Base-by-base conservation (phyloP, 805 yeast genomes). In the Teunomyces tritomae region DNA sequence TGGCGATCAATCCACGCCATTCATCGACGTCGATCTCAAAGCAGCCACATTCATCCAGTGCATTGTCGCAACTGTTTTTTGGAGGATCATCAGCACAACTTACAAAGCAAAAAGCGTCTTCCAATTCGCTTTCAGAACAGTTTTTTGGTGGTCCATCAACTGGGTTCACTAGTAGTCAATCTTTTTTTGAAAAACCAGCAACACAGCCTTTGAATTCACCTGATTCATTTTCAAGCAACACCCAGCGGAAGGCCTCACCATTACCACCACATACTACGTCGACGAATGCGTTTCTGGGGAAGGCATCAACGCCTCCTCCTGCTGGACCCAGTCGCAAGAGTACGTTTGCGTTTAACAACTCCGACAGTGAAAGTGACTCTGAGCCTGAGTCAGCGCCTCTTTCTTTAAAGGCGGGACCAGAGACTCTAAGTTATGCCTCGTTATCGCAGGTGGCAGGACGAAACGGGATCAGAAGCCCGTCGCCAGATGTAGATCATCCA, bases 361-460 rank as follows among this genome's bases (percentile, higher is more conserved):
- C 64, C 34, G 76, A 66, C 20, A 64, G 66, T 7, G 72, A 49
- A 8, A 39, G 46, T 8, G 52, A 48, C 10, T 45, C 45, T 9
- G 55, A 63, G 34, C 70, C 54, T 52, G 76, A 60, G 53, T 37
- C 28, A 39, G 50, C 28, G n/a, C 49, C 36, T 20, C 14, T 37
- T 6, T 37, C 40, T 3, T 20, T 37, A 26, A 24, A 28, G 26
- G 10, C 8, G 14, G 40, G 40, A 3, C 40, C 40, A 24, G 29
- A 16, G 26, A 58, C 63, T 24, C 53, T 61, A 17, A 74, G 78
- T 45, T 76, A 70, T 51, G 73, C 77, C 17, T 70, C 80, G 1
- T 58, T 77, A 40, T 73, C 77, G 46, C 80, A 76, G 51, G 80
- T 80, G 20, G 83, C 84, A 2, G 82, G 76, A 28, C 63, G 62